phyloP scores from a whole-genome alignment of 1,284 basidiomycete genomes.

The Sparassis latifolia region DNA sequence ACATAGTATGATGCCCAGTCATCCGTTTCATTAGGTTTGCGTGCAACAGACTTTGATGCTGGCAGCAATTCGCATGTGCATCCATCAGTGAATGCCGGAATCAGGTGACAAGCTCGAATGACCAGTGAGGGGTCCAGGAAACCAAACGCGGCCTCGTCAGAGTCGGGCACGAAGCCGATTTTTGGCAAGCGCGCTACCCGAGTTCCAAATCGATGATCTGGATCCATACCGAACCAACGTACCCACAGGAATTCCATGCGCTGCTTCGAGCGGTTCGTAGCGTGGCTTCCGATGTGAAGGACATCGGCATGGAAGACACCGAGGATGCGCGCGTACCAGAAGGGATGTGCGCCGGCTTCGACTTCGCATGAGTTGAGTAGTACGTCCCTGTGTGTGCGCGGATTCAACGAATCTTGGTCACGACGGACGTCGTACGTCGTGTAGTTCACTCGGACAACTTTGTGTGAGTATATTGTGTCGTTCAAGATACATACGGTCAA shows the following conservation, averaged over 20 bases:
- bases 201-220: slow-evolving; percentile 11
- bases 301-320: slow-evolving; percentile 20
- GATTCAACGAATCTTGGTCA: slow-evolving; percentile 32
- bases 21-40: slow-evolving; percentile 9
- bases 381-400: slow-evolving; percentile 22
- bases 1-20: slow-evolving; percentile 31
- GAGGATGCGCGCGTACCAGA: slow-evolving; percentile 13
- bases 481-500: slow-evolving; percentile 14
- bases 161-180: slow-evolving; percentile 25
- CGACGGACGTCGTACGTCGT: slow-evolving; percentile 35
- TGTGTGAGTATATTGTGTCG: slow-evolving; percentile 23
- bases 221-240: slow-evolving; percentile 24
- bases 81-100: slow-evolving; percentile 28
- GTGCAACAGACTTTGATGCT: slow-evolving; percentile 12
- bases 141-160: slow-evolving; percentile 27
- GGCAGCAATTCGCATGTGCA: slow-evolving; percentile 14
- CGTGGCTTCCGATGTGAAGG: neutral
- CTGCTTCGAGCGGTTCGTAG: slow-evolving; percentile 7
- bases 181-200: slow-evolving; percentile 19
- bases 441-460: slow-evolving; percentile 30
- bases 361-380: slow-evolving; percentile 23
- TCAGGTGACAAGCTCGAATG: slow-evolving; percentile 28
- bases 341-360: slow-evolving; percentile 8
- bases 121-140: slow-evolving; percentile 33
- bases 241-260: slow-evolving; percentile 31